phyloP scores from a whole-genome alignment of 2,329 filamentous ascomycete species.

The Taxawa tesnikishii region DNA sequence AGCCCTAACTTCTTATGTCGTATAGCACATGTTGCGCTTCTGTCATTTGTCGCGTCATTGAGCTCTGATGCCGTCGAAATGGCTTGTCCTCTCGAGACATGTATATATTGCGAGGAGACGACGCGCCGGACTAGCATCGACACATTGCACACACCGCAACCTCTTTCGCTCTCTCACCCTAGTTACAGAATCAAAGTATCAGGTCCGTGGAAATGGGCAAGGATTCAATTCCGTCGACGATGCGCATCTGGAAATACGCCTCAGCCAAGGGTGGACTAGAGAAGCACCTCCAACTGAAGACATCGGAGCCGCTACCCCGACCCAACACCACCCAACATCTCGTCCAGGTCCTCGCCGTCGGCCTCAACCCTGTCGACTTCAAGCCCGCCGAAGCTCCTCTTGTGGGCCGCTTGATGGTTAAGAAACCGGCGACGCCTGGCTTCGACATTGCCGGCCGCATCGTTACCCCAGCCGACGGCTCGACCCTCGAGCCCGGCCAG shows the following conservation, averaged over 20 bases:
- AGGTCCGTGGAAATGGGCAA: no score
- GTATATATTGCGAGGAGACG: no score
- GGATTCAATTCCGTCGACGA: no score
- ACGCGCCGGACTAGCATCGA: no score
- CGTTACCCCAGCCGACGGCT: slow-evolving; percentile 24
- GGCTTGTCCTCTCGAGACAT: no score
- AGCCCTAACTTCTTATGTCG: no score
- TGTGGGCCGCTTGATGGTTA: slow-evolving; percentile 22
- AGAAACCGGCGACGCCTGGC: slow-evolving; percentile 33
- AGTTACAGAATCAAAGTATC: no score
- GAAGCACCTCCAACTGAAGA: slow-evolving; percentile 38
- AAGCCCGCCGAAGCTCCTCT: slow-evolving; percentile 44
- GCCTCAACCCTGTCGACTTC: slow-evolving; percentile 52
- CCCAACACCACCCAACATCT: slow-evolving; percentile 35
- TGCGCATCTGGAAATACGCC: slow-evolving; percentile 47
- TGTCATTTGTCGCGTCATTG: no score
- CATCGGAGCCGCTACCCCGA: slow-evolving; percentile 25
- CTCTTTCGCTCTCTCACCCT: no score
- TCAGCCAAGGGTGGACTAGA: slow-evolving; percentile 35
- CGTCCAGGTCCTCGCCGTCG: slow-evolving; percentile 39
- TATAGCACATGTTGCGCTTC: no score
- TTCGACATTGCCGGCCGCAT: slow-evolving; percentile 42
- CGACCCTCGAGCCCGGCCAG: slow-evolving; percentile 22
- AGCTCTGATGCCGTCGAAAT: no score
- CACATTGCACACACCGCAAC: no score